Evolutionary conservation across 805 yeast species (phyloP).

Genomic region (Priceomyces melissophilus): DNA sequence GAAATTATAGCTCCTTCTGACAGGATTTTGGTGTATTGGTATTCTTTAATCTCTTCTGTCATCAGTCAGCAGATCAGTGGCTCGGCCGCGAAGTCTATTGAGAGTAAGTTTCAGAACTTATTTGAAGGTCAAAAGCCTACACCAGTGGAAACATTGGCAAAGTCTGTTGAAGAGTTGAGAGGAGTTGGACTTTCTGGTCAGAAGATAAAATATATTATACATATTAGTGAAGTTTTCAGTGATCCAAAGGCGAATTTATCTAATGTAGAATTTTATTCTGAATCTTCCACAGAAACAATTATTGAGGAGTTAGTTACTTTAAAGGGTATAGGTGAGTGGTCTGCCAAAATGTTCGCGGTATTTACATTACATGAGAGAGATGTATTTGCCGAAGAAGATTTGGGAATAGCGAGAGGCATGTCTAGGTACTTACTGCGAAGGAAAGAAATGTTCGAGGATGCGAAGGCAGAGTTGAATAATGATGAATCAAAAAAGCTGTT

Average conservation of each 20-base stretch:
- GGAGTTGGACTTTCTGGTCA: slow-evolving; percentile 65
- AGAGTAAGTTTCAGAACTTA: slow-evolving; percentile 38
- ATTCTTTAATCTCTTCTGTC: slow-evolving; percentile 38
- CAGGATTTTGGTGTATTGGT: slow-evolving; percentile 32
- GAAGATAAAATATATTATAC: slow-evolving; percentile 61
- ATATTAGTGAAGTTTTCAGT: slow-evolving; percentile 51
- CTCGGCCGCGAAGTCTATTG: slow-evolving; percentile 70
- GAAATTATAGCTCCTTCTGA: slow-evolving; percentile 11
- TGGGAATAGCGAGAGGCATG: slow-evolving; percentile 83
- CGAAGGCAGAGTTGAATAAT: slow-evolving; percentile 32
- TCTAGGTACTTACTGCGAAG: slow-evolving; percentile 57
- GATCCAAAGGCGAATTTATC: slow-evolving; percentile 32
- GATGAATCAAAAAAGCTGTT: slow-evolving; percentile 30
- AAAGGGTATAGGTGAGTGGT: slow-evolving; percentile 83
- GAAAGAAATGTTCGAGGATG: slow-evolving; percentile 44
- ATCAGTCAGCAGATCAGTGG: slow-evolving; percentile 79
- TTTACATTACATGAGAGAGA: slow-evolving; percentile 67
- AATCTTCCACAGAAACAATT: slow-evolving; percentile 42
- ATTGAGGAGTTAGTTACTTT: slow-evolving; percentile 46
- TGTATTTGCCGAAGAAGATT: slow-evolving; percentile 72
- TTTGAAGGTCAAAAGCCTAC: slow-evolving; percentile 44
- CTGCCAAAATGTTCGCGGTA: slow-evolving; percentile 80
- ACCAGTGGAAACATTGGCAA: slow-evolving; percentile 43
- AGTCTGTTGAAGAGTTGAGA: slow-evolving; percentile 48
- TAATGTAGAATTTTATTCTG: slow-evolving; percentile 33